Percentiles rank a stretch among this genome's conserved stretches.
Conservation (phyloP, 1,284 basidiomycete species). For the Papiliotrema nemorosa region DNA sequence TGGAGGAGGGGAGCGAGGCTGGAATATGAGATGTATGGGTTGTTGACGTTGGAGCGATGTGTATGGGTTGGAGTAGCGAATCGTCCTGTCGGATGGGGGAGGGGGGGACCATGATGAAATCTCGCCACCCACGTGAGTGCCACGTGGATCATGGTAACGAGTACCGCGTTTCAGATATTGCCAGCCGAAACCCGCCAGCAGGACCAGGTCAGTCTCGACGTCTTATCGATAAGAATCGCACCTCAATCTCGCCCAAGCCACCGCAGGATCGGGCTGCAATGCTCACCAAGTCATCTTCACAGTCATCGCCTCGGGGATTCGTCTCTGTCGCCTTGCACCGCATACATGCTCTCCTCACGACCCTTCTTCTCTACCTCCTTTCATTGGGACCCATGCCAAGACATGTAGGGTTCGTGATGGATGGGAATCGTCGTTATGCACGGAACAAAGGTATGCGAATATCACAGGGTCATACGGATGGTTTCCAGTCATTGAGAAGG, state of each 20-base stretch:
- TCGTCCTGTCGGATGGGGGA: neutral
- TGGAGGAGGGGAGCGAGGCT: too few species aligned
- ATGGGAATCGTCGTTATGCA: conserved; percentile 93
- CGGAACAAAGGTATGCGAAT: conserved; percentile 63
- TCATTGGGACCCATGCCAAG: conserved; percentile 78
- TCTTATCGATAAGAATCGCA: too few species aligned
- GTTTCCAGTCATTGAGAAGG: conserved; percentile 74
- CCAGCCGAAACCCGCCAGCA: too few species aligned
- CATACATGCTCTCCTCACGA: conserved; percentile 38
- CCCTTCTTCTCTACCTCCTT: conserved; percentile 61
- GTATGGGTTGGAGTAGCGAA: neutral
- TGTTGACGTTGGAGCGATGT: neutral
- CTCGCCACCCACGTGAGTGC: too few species aligned
- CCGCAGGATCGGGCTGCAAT: neutral
- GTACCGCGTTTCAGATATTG: too few species aligned
- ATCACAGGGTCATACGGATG: conserved; percentile 75
- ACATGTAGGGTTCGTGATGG: conserved; percentile 97
- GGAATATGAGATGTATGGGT: neutral
- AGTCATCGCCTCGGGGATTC: neutral
- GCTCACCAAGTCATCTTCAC: neutral
- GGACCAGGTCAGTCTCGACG: too few species aligned
- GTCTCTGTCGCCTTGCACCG: conserved; percentile 29
- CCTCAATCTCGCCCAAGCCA: too few species aligned
- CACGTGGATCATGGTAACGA: too few species aligned
- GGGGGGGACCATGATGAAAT: neutral